Base-by-base conservation (phyloP, 768 basidiomycete genomes). In the Tylopilus vinaceipallidus region DNA sequence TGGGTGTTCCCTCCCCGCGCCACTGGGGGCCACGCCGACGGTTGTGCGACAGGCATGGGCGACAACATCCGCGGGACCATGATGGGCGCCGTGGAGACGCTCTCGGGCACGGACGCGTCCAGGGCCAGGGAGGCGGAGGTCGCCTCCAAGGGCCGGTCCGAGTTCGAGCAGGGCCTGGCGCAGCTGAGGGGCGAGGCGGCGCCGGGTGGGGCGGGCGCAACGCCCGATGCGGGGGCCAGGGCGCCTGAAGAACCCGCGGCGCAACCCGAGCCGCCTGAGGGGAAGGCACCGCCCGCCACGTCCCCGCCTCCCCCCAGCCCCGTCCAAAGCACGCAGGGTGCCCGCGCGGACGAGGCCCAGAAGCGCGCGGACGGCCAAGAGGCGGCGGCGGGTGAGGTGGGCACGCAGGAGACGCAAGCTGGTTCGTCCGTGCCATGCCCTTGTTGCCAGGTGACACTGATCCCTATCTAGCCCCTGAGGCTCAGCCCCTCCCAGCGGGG, bases 31-130 rank as follows among this genome's bases (percentile, higher is more conserved):
- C 2, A 5, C 45, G 16, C 37, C 20, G n/a, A 13, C 20, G 11
- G n/a, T n/a, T n/a, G n/a, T n/a, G n/a, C n/a, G 12, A 46, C 50
- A 75, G 78, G 78, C 3, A 24, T 73, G 1, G 75, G 76, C 7
- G 78, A 80, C 32, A 71, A 64, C 36, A 48, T 79, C 6, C 71
- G 76, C 22, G 79, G 79, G 7, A 69, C 75, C 0, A 50, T 69
- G 9, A 56, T 78, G 39, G 71, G 72, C 11, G 69, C 71, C 3
- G 52, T 76, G 10, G 76, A 79, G 46, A 62, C 64, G 1, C 32
- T 70, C 10, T 55, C 66, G 2, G 54, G 54, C 23, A 42, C 57
- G 2, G 59, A 63, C 6, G 55, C 63, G 12, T 60, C 61, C 1
- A 61, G 59, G 6, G 49, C 57, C 6, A 64, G 61, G 14, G 63